A percentile compares a stretch with the other conserved stretches of the same genome.
phyloP scores from a whole-genome alignment of 1,284 basidiomycete species.

The Melampsora larici-populina region DNA sequence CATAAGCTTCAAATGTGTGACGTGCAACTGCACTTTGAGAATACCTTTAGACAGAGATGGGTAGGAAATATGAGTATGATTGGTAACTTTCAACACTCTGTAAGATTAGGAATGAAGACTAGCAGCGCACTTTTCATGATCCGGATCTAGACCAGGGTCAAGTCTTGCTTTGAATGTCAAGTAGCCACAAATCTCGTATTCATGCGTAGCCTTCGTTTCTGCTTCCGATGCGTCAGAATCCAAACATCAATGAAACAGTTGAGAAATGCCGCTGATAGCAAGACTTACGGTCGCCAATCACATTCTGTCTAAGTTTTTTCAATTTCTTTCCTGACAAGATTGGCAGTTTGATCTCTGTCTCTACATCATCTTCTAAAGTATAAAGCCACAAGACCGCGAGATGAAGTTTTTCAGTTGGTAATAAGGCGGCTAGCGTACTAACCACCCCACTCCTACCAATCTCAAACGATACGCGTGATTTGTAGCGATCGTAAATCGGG shows the following conservation, averaged over 20 bases:
- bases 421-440: background rate
- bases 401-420: constrained; percentile 15
- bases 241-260: background rate
- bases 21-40: constrained; percentile 25
- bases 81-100: background rate
- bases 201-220: constrained; percentile 34
- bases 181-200: constrained; percentile 28
- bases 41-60: constrained; percentile 4
- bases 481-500: constrained; percentile 53
- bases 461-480: constrained; percentile 50
- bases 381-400: constrained; percentile 27
- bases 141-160: constrained; percentile 40
- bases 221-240: background rate
- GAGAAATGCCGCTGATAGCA: background rate
- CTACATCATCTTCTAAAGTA: constrained; percentile 33
- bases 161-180: constrained; percentile 32
- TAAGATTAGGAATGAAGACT: background rate
- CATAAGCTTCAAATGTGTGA: constrained; percentile 40
- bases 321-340: constrained; percentile 24
- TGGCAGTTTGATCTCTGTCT: constrained; percentile 23
- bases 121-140: constrained; percentile 27
- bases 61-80: background rate
- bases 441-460: constrained; percentile 47
- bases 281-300: constrained; percentile 29
- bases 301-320: constrained; percentile 32